Evolutionary conservation across 257 asterid species (phyloP).

Genomic region (Solanum neorickii): DNA sequence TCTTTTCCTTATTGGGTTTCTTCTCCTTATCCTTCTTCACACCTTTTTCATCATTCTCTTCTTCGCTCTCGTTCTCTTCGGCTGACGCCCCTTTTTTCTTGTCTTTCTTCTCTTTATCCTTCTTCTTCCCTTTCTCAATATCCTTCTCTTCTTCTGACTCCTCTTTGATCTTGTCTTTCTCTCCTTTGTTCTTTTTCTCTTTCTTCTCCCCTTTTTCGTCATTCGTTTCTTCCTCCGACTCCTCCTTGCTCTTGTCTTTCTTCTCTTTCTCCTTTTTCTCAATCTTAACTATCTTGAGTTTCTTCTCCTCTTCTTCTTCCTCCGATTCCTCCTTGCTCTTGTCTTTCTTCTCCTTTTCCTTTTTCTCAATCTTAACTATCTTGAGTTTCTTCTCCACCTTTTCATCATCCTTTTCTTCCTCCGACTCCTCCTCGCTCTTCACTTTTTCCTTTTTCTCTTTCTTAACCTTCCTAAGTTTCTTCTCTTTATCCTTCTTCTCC

Average conservation of each 20-base stretch:
- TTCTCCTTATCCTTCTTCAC: slow-evolving; percentile 10
- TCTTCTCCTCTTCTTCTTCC: background rate
- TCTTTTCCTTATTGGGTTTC: background rate
- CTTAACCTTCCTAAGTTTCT: slow-evolving; percentile 4
- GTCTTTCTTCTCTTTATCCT: background rate
- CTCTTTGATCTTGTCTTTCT: background rate
- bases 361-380: background rate
- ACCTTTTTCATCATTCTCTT: background rate
- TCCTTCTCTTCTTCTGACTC: background rate
- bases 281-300: background rate
- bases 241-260: background rate
- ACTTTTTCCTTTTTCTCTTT: background rate
- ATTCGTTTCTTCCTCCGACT: background rate
- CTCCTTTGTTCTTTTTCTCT: background rate
- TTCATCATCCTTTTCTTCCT: background rate
- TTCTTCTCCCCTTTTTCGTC: background rate
- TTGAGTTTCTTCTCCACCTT: background rate
- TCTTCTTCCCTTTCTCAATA: background rate
- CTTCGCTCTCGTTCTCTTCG: background rate
- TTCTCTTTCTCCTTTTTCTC: background rate
- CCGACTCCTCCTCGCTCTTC: background rate
- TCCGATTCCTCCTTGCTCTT: background rate
- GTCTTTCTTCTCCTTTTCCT: background rate
- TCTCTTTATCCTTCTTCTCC: background rate
- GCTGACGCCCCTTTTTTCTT: background rate